phyloP scores from a whole-genome alignment of 2,329 filamentous ascomycete species.

The Knufia petricola region DNA sequence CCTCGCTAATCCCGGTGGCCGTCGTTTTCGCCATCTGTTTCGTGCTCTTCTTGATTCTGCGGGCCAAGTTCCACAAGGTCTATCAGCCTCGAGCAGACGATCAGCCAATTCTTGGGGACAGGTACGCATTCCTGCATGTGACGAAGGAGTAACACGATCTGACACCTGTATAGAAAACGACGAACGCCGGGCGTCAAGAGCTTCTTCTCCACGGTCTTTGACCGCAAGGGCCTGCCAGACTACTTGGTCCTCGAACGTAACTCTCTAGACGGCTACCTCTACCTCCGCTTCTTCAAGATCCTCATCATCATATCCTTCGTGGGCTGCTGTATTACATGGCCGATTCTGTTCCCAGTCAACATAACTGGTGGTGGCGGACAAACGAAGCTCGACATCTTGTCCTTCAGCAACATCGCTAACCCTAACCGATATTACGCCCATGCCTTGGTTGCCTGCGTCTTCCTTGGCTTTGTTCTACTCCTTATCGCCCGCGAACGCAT shows the following conservation, averaged over 20 bases:
- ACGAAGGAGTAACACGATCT: too few relatives aligned
- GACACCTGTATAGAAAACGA: constrained; percentile 5
- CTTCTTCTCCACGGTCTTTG: constrained; percentile 18
- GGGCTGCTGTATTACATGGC: constrained; percentile 77
- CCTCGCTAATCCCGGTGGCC: constrained; percentile 40
- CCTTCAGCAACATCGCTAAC: constrained; percentile 64
- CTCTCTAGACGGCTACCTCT: constrained; percentile 85
- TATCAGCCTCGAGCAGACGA: constrained; percentile 37
- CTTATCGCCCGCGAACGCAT: constrained; percentile 78
- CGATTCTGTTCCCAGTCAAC: constrained; percentile 78
- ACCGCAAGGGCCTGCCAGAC: constrained; percentile 52
- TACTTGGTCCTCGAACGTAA: constrained; percentile 79
- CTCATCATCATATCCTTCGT: constrained; percentile 68
- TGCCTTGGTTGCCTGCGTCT: constrained; percentile 64
- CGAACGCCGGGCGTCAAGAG: constrained; percentile 13
- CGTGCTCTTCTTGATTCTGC: constrained; percentile 37
- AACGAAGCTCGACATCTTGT: constrained; percentile 63
- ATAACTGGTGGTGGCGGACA: constrained; percentile 64
- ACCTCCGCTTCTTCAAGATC: constrained; percentile 77
- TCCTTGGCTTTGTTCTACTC: constrained; percentile 77
- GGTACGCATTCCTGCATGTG: too few relatives aligned
- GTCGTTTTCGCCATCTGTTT: constrained; percentile 37
- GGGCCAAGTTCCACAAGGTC: constrained; percentile 37
- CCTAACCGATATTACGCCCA: constrained; percentile 68
- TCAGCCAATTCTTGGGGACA: too few relatives aligned